These are phyloP conservation scores for Thymus mandschuricus DNA, from an alignment of 257 asterid species.

Conservation along the genomic window DNA sequence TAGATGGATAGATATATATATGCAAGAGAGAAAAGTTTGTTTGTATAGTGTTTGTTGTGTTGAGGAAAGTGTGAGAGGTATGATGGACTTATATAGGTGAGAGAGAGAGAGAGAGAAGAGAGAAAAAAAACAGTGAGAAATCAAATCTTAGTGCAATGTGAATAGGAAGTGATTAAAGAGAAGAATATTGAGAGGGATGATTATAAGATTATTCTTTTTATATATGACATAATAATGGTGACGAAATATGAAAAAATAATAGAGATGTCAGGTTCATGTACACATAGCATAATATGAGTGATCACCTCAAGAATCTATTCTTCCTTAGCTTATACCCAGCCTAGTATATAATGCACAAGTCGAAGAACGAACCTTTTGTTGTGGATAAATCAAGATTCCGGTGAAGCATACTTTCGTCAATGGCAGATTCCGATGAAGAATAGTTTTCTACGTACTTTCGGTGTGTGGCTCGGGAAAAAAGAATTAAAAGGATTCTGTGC, in stretches of 20 bases:
- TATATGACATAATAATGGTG: slow-evolving; percentile 1
- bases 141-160: not conserved
- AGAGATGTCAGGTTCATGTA: not conserved
- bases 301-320: slow-evolving; percentile 12
- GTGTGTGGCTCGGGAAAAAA: not conserved
- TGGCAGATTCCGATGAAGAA: slow-evolving; percentile 17
- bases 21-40: slow-evolving; percentile 9
- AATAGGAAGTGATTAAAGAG: not conserved
- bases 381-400: not conserved
- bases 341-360: slow-evolving; percentile 1
- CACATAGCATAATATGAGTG: not conserved
- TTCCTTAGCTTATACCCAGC: slow-evolving; percentile 5
- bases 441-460: slow-evolving; percentile 22
- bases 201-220: slow-evolving; percentile 7
- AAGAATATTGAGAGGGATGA: not conserved
- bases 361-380: slow-evolving; percentile 1
- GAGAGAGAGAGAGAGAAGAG: slow-evolving; percentile 1
- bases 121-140: not conserved
- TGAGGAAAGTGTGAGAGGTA: slow-evolving; percentile 11
- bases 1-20: too few species aligned
- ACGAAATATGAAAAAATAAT: not conserved
- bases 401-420: not conserved
- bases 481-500: not conserved
- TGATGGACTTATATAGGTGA: slow-evolving; percentile 25
- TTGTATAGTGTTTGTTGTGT: not conserved